Conservation (phyloP, 768 basidiomycete genomes). For the Hirschioporus abietinus region DNA sequence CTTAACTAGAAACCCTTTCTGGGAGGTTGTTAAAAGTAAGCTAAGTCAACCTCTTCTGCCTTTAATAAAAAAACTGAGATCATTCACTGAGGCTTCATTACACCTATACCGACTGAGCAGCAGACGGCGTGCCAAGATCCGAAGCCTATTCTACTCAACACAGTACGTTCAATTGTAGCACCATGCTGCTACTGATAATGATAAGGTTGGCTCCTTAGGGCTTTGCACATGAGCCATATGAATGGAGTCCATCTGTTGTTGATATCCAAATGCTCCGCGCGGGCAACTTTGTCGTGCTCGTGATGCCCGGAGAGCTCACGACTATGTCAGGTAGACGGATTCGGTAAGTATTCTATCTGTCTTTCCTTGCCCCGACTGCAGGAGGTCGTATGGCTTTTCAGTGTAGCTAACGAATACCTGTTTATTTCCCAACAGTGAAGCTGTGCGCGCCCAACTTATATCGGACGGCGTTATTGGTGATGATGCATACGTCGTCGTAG, state of each 20-base stretch:
- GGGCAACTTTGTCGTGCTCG: constrained; percentile 69
- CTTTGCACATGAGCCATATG: constrained; percentile 59
- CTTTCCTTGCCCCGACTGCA: constrained; percentile 1
- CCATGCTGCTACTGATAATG: constrained; percentile 10
- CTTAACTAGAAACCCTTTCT: constrained; percentile 61
- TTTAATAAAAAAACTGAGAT: constrained; percentile 6
- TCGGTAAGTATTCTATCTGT: constrained; percentile 38
- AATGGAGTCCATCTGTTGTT: constrained; percentile 70
- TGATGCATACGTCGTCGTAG: constrained; percentile 70
- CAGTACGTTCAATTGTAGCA: constrained; percentile 33
- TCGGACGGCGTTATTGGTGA: constrained; percentile 56
- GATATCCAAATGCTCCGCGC: constrained; percentile 74
- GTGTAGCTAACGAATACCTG: not conserved
- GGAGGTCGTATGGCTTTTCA: too few relatives aligned
- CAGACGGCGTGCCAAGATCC: constrained; percentile 70
- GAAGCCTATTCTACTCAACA: constrained; percentile 76
- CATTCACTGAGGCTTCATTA: constrained; percentile 43
- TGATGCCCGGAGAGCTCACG: constrained; percentile 75
- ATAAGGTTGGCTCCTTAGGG: constrained; percentile 36
- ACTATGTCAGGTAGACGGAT: constrained; percentile 79
- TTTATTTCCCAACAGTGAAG: constrained; percentile 40
- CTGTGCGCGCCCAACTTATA: constrained; percentile 59
- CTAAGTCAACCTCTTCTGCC: constrained; percentile 2
- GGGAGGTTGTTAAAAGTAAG: constrained; percentile 70
- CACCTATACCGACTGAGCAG: constrained; percentile 53